Evolutionary conservation across 495 filamentous ascomycete species (phyloP).

Genomic region (Xylaria curta): DNA sequence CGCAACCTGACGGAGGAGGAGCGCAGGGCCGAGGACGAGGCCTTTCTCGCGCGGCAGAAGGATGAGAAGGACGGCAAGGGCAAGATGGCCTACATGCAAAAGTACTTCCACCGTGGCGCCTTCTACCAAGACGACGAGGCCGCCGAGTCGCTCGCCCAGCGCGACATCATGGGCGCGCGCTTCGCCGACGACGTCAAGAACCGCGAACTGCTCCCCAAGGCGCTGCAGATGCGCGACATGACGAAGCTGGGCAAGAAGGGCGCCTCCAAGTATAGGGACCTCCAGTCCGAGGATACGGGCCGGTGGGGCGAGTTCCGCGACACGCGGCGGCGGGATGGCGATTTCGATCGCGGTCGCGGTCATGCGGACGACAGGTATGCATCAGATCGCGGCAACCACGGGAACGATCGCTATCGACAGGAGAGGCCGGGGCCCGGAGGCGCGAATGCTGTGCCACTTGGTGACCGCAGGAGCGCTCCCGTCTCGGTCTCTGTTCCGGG

Average conservation of each 20-base stretch:
- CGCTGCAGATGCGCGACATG: constrained; percentile 93
- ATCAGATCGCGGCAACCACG: constrained; percentile 59
- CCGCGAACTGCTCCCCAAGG: constrained; percentile 83
- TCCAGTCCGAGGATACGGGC: constrained; percentile 92
- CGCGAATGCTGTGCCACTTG: constrained; percentile 66
- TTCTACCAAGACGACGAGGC: constrained; percentile 87
- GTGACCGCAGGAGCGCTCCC: constrained; percentile 54
- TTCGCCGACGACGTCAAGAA: constrained; percentile 82
- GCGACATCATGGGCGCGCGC: constrained; percentile 80
- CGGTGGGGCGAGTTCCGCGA: constrained; percentile 74
- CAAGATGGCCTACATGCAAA: constrained; percentile 90
- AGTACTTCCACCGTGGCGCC: constrained; percentile 95
- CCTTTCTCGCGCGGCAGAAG: constrained; percentile 76
- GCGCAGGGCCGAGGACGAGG: constrained; percentile 83
- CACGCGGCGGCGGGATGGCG: constrained; percentile 48
- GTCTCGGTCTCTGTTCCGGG: constrained; percentile 26
- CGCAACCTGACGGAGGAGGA: constrained; percentile 87
- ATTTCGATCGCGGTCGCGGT: constrained; percentile 45
- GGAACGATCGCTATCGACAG: constrained; percentile 16
- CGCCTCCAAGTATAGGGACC: constrained; percentile 85
- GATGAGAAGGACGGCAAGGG: constrained; percentile 86
- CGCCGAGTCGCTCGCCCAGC: constrained; percentile 71
- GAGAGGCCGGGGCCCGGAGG: constrained; percentile 56
- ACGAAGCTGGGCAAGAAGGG: constrained; percentile 93
- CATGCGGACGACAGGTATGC: constrained; percentile 71